A percentile compares a stretch with the other conserved stretches of the same genome.
phyloP scores from a whole-genome alignment of 2,329 filamentous ascomycete species.

The Penicillium sp. region DNA sequence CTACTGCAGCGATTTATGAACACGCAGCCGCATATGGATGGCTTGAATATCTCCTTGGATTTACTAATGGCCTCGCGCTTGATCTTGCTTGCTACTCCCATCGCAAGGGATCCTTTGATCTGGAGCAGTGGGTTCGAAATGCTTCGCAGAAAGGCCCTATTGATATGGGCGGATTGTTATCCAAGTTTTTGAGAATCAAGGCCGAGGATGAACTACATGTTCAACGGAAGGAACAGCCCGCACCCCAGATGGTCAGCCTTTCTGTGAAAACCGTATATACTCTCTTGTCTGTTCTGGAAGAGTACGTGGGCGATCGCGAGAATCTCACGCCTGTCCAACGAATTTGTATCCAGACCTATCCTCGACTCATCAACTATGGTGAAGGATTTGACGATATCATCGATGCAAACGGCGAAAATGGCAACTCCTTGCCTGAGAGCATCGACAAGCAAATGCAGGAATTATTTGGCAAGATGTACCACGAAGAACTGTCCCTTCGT shows the following conservation, averaged over 20 bases:
- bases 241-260: constrained; percentile 72
- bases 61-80: constrained; percentile 81
- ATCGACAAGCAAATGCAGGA: constrained; percentile 95
- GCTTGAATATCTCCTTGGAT: constrained; percentile 78
- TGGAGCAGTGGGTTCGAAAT: constrained; percentile 78
- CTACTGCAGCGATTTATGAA: constrained; percentile 72
- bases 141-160: constrained; percentile 66
- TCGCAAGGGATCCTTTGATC: constrained; percentile 76
- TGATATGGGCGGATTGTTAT: constrained; percentile 71
- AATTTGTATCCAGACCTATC: constrained; percentile 88
- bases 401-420: constrained; percentile 77
- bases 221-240: constrained; percentile 70
- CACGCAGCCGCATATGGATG: constrained; percentile 81
- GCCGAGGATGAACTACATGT: constrained; percentile 77
- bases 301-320: constrained; percentile 62
- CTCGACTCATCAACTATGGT: constrained; percentile 92
- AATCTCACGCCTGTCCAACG: constrained; percentile 82
- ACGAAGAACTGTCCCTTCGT: constrained; percentile 82
- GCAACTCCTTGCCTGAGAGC: constrained; percentile 77
- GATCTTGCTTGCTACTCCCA: constrained; percentile 87
- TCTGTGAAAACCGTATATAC: constrained; percentile 83
- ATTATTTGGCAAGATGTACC: constrained; percentile 97
- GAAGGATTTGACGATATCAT: constrained; percentile 92
- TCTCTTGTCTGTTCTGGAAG: constrained; percentile 77
- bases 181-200: constrained; percentile 83